These are phyloP conservation scores for Hanseniaspora lachancei DNA, from an alignment of 805 yeast species.

Conservation along the genomic window DNA sequence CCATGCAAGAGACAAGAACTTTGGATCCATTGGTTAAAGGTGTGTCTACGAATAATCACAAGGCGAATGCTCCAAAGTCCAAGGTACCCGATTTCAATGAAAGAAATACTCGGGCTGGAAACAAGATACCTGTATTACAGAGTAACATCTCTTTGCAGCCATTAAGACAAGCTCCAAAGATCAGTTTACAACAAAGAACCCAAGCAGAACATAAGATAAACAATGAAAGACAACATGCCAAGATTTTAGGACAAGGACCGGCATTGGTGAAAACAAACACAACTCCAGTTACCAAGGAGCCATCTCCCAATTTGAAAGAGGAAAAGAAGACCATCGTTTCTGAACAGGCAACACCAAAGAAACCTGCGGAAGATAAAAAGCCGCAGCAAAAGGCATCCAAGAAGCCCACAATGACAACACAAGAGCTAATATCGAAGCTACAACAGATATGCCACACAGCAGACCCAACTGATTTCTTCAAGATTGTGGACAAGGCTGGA, in stretches of 20 bases:
- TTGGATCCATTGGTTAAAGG: conserved; percentile 13
- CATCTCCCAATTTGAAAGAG: not conserved
- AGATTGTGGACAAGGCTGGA: conserved; percentile 74
- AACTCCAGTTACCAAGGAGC: conserved; percentile 19
- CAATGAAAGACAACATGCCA: not conserved
- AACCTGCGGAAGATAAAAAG: conserved; percentile 10
- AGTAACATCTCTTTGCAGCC: conserved; percentile 9
- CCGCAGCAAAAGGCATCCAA: conserved; percentile 25
- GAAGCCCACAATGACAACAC: conserved; percentile 64
- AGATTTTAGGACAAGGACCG: not conserved
- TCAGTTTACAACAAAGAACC: conserved; percentile 14
- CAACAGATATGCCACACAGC: conserved; percentile 66
- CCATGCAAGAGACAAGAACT: conserved; percentile 17
- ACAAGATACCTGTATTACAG: not conserved
- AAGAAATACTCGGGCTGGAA: not conserved
- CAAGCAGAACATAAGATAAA: not conserved
- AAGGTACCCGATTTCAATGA: conserved; percentile 5
- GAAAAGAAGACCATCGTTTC: not conserved
- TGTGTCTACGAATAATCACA: not conserved
- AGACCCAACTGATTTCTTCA: conserved; percentile 77
- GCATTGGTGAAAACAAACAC: conserved; percentile 14
- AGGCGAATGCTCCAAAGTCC: conserved; percentile 11
- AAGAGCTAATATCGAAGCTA: conserved; percentile 70
- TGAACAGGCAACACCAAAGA: not conserved
- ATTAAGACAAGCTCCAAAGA: conserved; percentile 13